Evolutionary conservation across 2,329 filamentous ascomycete species (phyloP).

Genomic region (Diaporthe australafricana): DNA sequence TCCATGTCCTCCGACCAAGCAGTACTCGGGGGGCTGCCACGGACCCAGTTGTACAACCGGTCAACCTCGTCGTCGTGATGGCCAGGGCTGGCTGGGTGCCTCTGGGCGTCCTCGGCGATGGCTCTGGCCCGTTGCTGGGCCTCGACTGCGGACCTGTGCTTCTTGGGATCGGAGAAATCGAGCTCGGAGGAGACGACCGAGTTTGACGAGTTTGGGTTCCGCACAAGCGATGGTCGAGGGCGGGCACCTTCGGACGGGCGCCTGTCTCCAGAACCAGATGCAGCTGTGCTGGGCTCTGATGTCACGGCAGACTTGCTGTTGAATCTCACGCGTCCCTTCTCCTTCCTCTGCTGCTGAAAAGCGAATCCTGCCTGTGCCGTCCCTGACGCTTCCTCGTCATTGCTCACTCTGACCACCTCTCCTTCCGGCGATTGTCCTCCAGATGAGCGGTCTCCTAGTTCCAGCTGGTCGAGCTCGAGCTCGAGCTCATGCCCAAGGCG

Average conservation of each 20-base stretch:
- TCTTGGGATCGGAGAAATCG: constrained; percentile 9
- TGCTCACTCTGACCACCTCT: not conserved
- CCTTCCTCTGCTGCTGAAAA: constrained; percentile 46
- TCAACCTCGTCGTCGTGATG: constrained; percentile 7
- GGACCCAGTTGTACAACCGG: constrained; percentile 15
- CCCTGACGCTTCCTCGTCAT: not conserved
- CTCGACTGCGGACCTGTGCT: constrained; percentile 7
- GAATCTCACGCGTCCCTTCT: constrained; percentile 61
- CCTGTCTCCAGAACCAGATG: constrained; percentile 1
- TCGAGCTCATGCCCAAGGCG: not conserved
- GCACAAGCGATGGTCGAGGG: constrained; percentile 56
- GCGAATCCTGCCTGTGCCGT: not conserved
- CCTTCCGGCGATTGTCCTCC: not conserved
- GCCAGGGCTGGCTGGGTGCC: constrained; percentile 2
- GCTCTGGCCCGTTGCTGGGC: constrained; percentile 12
- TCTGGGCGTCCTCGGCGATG: constrained; percentile 1
- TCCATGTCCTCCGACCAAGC: constrained; percentile 10
- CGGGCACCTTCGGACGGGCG: constrained; percentile 25
- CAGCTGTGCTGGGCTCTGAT: constrained; percentile 40
- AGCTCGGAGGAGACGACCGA: constrained; percentile 19
- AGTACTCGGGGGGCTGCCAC: constrained; percentile 12
- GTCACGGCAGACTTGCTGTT: constrained; percentile 56
- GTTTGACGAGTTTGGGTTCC: constrained; percentile 38
- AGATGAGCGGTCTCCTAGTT: constrained; percentile 10
- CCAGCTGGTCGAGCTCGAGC: constrained; percentile 15